A percentile compares a stretch with the other conserved stretches of the same genome.
Evolutionary conservation across 129 eudicot species (phyloP).

Genomic region (Helianthus annuus): DNA sequence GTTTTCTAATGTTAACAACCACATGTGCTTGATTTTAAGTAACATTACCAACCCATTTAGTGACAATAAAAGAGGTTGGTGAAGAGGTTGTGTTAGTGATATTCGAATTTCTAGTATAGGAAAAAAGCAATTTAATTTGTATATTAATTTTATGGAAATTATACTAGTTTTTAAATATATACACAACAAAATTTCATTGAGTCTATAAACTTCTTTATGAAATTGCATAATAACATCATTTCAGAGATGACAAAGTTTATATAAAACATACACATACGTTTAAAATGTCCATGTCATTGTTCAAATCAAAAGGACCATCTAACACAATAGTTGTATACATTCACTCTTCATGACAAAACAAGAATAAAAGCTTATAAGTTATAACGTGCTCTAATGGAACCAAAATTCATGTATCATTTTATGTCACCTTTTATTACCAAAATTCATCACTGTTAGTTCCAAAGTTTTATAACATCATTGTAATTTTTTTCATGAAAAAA

Average conservation of each 20-base stretch:
- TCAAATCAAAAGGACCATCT: constrained; percentile 22
- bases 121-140: not conserved
- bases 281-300: constrained; percentile 25
- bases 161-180: not conserved
- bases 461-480: no score
- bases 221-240: not conserved
- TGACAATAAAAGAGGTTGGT: constrained; percentile 28
- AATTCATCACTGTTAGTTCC: no score
- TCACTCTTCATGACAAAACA: constrained; percentile 1
- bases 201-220: no score
- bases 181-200: not conserved
- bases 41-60: constrained; percentile 33
- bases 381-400: no score
- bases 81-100: constrained; percentile 21
- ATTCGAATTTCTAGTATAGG: no score
- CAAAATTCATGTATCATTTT: no score
- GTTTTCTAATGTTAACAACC: constrained; percentile 18
- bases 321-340: constrained; percentile 19
- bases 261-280: not conserved
- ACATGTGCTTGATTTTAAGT: constrained; percentile 35
- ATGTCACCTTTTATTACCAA: no score
- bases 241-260: not conserved
- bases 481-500: no score
- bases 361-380: no score
- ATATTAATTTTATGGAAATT: not conserved